Conservation (phyloP, 805 yeast genomes). For the Starmerella stellata region DNA sequence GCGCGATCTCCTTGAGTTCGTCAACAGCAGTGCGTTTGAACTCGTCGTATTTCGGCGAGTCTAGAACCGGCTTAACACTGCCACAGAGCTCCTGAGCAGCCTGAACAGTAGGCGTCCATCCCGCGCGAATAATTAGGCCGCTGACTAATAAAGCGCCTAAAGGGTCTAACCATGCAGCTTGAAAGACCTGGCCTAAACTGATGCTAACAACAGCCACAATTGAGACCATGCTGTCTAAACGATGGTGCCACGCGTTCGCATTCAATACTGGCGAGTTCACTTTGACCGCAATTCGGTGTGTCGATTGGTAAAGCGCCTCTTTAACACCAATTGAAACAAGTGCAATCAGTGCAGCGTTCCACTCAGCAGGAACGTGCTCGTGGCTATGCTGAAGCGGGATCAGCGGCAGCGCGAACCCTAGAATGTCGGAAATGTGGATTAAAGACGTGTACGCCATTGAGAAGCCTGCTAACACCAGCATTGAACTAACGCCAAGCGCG, state of each 20-base stretch:
- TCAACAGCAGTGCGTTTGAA: conserved; percentile 7
- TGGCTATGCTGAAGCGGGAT: conserved; percentile 24
- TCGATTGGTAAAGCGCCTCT: conserved; percentile 73
- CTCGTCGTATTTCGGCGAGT: conserved; percentile 10
- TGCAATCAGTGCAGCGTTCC: conserved; percentile 95
- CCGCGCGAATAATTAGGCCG: conserved; percentile 63
- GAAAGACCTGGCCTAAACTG: conserved; percentile 61
- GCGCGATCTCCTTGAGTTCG: conserved; percentile 6
- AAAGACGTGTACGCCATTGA: conserved; percentile 82
- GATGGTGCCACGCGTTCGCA: conserved; percentile 98
- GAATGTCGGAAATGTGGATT: conserved; percentile 22
- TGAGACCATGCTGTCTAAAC: conserved; percentile 85
- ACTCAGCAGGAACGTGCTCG: conserved; percentile 34
- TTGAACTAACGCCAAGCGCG: conserved; percentile 68
- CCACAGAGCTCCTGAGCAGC: conserved; percentile 68
- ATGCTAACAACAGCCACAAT: conserved; percentile 79
- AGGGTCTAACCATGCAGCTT: conserved; percentile 73
- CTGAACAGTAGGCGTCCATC: conserved; percentile 49
- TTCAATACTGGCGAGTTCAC: conserved; percentile 74
- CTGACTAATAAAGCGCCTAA: conserved; percentile 84
- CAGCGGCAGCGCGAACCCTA: conserved; percentile 6
- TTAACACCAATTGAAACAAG: conserved; percentile 71
- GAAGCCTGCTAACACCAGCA: conserved; percentile 70
- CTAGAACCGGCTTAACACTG: conserved; percentile 20
- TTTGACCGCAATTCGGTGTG: conserved; percentile 57